phyloP scores from a whole-genome alignment of 768 basidiomycete genomes.

The Panus rudis region DNA sequence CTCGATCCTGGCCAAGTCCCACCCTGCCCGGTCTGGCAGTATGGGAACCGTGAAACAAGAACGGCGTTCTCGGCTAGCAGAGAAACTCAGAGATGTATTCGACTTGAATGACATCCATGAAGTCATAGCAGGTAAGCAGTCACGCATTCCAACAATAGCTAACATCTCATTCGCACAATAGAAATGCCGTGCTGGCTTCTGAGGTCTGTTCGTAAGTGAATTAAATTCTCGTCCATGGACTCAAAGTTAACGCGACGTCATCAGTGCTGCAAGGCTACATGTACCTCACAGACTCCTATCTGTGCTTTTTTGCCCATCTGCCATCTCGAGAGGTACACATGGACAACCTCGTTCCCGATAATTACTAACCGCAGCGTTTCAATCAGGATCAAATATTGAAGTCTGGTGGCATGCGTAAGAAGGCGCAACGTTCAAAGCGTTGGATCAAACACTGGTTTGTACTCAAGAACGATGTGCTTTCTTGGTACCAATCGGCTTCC shows the following conservation, averaged over 20 bases:
- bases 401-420: slow-evolving; percentile 85
- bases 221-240: slow-evolving; percentile 6
- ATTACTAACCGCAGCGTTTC: slow-evolving; percentile 6
- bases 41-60: slow-evolving; percentile 67
- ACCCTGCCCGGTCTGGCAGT: slow-evolving; percentile 45
- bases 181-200: slow-evolving; percentile 95
- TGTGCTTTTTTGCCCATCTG: slow-evolving; percentile 97
- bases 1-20: slow-evolving; percentile 7
- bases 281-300: slow-evolving; percentile 87
- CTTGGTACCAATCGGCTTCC: slow-evolving; percentile 94
- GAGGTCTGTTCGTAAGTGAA: slow-evolving; percentile 74
- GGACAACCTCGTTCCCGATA: not conserved
- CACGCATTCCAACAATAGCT: slow-evolving; percentile 6
- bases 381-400: slow-evolving; percentile 84
- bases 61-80: slow-evolving; percentile 67
- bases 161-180: slow-evolving; percentile 17
- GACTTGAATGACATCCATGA: slow-evolving; percentile 75
- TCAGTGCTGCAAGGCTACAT: slow-evolving; percentile 94
- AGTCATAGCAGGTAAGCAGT: slow-evolving; percentile 67
- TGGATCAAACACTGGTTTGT: slow-evolving; percentile 97
- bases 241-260: too few relatives aligned
- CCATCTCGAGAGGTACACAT: slow-evolving; percentile 70
- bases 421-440: slow-evolving; percentile 79
- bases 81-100: slow-evolving; percentile 87
- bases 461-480: slow-evolving; percentile 90